A percentile compares a stretch with the other conserved stretches of the same genome.
Conservation (phyloP, 192 early-diverging fungal species). For the Phlyctochytrium planicorne region DNA sequence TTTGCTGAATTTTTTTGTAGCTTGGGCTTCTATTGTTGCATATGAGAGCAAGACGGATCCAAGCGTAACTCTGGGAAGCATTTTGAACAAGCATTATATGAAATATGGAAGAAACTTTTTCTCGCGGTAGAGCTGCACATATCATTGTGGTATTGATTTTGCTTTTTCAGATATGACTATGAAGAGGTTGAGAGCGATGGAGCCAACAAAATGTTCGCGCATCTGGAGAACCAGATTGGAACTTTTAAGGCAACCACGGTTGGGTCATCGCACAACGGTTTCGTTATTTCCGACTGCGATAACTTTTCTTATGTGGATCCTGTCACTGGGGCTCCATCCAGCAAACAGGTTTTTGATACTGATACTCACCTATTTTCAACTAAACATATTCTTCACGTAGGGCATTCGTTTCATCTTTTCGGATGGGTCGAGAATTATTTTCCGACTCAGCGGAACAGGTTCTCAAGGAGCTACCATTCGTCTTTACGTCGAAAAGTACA, state of each 20-base stretch:
- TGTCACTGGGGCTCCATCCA: constrained; percentile 80
- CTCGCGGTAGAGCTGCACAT: constrained; percentile 51
- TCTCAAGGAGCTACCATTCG: constrained; percentile 94
- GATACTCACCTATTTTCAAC: neutral
- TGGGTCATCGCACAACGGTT: constrained; percentile 65
- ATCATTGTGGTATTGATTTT: neutral
- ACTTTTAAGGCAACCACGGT: constrained; percentile 45
- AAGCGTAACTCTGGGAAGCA: constrained; percentile 65
- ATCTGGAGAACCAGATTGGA: constrained; percentile 58
- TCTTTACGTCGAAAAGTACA: constrained; percentile 94
- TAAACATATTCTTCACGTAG: constrained; percentile 38
- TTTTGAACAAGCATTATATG: constrained; percentile 77
- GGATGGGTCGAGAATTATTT: constrained; percentile 90
- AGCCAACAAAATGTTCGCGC: constrained; percentile 77
- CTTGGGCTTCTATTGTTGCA: constrained; percentile 96
- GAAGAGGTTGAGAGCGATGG: constrained; percentile 86
- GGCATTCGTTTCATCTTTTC: constrained; percentile 88
- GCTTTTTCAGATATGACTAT: constrained; percentile 81
- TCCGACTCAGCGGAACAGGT: constrained; percentile 92
- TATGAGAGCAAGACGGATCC: constrained; percentile 58
- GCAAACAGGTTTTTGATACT: constrained; percentile 62
- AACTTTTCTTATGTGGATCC: constrained; percentile 96
- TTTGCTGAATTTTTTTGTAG: constrained; percentile 31
- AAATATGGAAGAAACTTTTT: constrained; percentile 97
- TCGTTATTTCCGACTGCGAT: constrained; percentile 69